A percentile compares a stretch with the other conserved stretches of the same genome.
These are phyloP conservation scores for Alternaria sp. DNA, from an alignment of 2,329 filamentous ascomycete species.

Conservation along the genomic window DNA sequence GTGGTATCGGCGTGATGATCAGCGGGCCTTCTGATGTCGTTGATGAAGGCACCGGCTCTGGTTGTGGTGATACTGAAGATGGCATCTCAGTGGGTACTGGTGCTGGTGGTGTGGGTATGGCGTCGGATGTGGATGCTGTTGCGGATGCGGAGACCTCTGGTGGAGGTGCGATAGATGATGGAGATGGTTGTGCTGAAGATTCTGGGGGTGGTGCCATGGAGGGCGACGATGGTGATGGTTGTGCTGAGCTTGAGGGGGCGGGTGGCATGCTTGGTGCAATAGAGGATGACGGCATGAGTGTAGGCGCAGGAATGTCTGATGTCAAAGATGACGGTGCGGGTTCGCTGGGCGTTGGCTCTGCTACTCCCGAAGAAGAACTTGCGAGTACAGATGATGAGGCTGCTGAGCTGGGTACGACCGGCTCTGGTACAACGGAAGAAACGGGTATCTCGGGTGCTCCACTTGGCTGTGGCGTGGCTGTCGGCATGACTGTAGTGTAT, in stretches of 20 bases:
- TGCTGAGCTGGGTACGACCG: not conserved
- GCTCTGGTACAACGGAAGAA: not conserved
- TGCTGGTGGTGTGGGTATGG: not conserved
- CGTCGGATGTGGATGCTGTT: not conserved
- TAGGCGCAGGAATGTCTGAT: not conserved
- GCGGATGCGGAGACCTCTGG: not conserved
- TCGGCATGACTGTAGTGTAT: constrained; percentile 36
- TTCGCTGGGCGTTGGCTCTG: not conserved
- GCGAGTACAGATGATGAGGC: not conserved
- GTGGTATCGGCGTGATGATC: constrained; percentile 43
- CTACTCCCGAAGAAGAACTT: not conserved
- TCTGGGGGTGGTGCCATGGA: not conserved
- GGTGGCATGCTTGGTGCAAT: not conserved
- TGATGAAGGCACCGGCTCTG: constrained; percentile 5
- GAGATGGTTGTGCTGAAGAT: not conserved
- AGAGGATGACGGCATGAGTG: not conserved
- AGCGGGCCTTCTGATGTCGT: constrained; percentile 33
- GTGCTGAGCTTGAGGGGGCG: not conserved
- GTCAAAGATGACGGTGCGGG: not conserved
- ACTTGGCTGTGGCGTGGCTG: constrained; percentile 3
- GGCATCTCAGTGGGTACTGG: constrained; percentile 1
- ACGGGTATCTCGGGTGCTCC: not conserved
- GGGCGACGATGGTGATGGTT: not conserved
- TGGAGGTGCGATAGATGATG: not conserved
- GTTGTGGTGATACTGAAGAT: constrained; percentile 1